These are phyloP conservation scores for Zasmidium angulare DNA, from an alignment of 2,329 filamentous ascomycete genomes.

Conservation along the genomic window DNA sequence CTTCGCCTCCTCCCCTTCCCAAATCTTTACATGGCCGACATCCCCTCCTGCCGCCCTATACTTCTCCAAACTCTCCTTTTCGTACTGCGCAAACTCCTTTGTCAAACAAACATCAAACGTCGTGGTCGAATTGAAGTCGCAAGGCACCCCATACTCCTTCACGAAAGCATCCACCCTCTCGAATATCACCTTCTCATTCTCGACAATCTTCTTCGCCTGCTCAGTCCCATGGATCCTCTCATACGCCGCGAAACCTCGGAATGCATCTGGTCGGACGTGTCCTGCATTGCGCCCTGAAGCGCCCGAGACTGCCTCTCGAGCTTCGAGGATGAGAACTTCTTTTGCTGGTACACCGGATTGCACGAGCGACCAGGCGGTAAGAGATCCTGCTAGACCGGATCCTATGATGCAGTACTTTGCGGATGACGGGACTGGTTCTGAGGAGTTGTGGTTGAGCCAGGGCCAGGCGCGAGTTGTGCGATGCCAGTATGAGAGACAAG, in stretches of 20 bases:
- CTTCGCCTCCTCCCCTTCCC: constrained; percentile 42
- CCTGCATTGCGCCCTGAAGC: constrained; percentile 48
- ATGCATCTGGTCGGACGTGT: constrained; percentile 48
- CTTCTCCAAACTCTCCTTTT: constrained; percentile 41
- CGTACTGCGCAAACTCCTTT: constrained; percentile 47
- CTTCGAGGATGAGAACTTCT: constrained; percentile 45
- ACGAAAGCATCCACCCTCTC: constrained; percentile 45
- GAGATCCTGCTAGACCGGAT: constrained; percentile 44
- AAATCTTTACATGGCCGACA: constrained; percentile 43
- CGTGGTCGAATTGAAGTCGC: constrained; percentile 48
- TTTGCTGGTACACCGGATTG: constrained; percentile 33
- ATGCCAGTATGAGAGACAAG: constrained; percentile 47
- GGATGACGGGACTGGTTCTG: constrained; percentile 30
- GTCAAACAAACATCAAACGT: constrained; percentile 54
- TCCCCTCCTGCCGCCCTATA: constrained; percentile 47
- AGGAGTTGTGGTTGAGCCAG: constrained; percentile 42
- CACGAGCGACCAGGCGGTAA: constrained; percentile 44
- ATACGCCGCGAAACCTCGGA: constrained; percentile 50
- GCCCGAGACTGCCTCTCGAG: constrained; percentile 46
- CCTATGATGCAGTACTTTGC: constrained; percentile 43
- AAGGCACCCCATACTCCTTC: constrained; percentile 41
- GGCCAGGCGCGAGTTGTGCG: constrained; percentile 46
- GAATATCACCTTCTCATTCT: constrained; percentile 45
- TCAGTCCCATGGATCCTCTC: constrained; percentile 42
- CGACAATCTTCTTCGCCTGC: constrained; percentile 49